phyloP scores from a whole-genome alignment of 129 eudicot genomes.

The Helichrysum umbraculigerum region DNA sequence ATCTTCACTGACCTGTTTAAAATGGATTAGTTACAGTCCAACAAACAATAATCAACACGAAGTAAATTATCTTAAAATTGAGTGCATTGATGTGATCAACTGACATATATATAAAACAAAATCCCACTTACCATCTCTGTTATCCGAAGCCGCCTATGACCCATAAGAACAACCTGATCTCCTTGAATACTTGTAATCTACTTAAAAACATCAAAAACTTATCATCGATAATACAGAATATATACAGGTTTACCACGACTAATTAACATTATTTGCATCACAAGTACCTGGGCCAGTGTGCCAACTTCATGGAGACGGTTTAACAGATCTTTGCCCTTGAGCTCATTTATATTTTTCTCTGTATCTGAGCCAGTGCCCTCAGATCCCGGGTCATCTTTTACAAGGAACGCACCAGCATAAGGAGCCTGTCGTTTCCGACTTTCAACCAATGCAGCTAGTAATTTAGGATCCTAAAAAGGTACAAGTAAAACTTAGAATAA shows the following conservation, averaged over 20 bases:
- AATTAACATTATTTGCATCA: background rate
- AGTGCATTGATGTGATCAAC: constrained; percentile 16
- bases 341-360: constrained; percentile 72
- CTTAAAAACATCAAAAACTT: constrained; percentile 20
- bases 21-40: background rate
- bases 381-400: constrained; percentile 77
- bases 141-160: constrained; percentile 93
- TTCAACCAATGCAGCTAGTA: constrained; percentile 86
- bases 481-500: background rate
- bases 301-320: constrained; percentile 98
- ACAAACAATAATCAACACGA: background rate
- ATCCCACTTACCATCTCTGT: constrained; percentile 82
- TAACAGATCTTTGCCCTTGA: constrained; percentile 83
- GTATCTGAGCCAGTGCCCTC: constrained; percentile 61
- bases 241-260: background rate
- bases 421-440: constrained; percentile 90
- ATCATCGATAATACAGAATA: constrained; percentile 20
- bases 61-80: background rate
- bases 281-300: constrained; percentile 86
- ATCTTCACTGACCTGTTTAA: constrained; percentile 80
- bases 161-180: constrained; percentile 85
- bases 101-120: constrained; percentile 2
- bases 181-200: constrained; percentile 90
- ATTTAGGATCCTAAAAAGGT: constrained; percentile 73
- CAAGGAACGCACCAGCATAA: constrained; percentile 92